phyloP scores from a whole-genome alignment of 208 protist species.

The Phytomonas sp. region DNA sequence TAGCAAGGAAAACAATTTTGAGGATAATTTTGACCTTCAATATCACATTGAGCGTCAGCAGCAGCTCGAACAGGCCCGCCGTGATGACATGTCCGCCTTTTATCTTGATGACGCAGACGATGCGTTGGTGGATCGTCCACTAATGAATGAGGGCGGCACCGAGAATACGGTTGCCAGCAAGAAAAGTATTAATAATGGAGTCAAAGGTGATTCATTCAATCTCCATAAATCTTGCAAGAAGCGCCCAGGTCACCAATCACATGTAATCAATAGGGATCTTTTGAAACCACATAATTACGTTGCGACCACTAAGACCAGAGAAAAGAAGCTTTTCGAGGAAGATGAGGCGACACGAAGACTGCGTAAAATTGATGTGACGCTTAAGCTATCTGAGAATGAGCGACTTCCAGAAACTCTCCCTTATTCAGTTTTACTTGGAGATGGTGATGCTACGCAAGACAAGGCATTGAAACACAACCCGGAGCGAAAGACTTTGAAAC shows the following conservation, averaged over 20 bases:
- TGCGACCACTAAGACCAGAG: not conserved
- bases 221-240: no score
- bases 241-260: slow-evolving; percentile 12
- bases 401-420: slow-evolving; percentile 52
- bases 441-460: slow-evolving; percentile 1
- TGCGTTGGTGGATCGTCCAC: no score
- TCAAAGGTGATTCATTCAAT: no score
- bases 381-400: slow-evolving; percentile 44
- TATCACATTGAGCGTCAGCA: slow-evolving; percentile 45
- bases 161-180: no score
- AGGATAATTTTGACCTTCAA: slow-evolving; percentile 28
- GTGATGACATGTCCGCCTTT: slow-evolving; percentile 56
- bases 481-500: not conserved
- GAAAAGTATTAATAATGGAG: no score
- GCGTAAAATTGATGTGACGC: slow-evolving; percentile 73
- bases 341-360: slow-evolving; percentile 74
- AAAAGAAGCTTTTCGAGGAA: slow-evolving; percentile 24
- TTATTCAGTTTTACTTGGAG: slow-evolving; percentile 18
- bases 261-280: slow-evolving; percentile 61
- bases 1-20: slow-evolving; percentile 4
- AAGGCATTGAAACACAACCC: not conserved
- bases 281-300: slow-evolving; percentile 39
- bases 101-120: slow-evolving; percentile 29
- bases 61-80: slow-evolving; percentile 29
- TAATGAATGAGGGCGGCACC: no score